A percentile compares a stretch with the other conserved stretches of the same genome.
These are phyloP conservation scores for Nannochloris sp. DNA, from an alignment of 139 green algal genomes.

Conservation along the genomic window DNA sequence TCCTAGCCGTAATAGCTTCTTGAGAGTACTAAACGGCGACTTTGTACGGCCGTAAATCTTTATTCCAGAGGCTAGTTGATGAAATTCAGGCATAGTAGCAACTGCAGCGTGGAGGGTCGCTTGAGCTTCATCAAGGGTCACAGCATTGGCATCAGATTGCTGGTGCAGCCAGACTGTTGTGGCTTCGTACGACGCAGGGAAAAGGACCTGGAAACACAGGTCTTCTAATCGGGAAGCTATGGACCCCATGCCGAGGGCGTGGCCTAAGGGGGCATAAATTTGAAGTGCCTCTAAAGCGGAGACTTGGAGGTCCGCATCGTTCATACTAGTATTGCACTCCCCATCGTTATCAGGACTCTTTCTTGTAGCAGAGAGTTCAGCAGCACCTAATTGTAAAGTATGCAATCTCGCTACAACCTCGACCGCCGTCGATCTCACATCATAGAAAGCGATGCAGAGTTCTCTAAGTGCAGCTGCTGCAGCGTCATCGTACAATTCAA, in stretches of 20 bases:
- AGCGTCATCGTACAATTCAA: constrained; percentile 76
- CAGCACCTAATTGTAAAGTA: constrained; percentile 47
- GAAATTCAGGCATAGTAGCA: constrained; percentile 41
- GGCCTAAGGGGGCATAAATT: constrained; percentile 76
- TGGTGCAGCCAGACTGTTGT: constrained; percentile 59
- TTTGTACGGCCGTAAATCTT: constrained; percentile 68
- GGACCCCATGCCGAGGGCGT: constrained; percentile 62
- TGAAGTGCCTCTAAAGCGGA: constrained; percentile 70
- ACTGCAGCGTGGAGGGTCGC: constrained; percentile 49
- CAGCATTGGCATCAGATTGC: constrained; percentile 35
- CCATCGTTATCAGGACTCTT: not conserved
- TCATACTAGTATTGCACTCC: not conserved
- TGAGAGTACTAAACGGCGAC: constrained; percentile 83
- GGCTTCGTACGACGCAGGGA: constrained; percentile 67
- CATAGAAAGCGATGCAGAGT: constrained; percentile 79
- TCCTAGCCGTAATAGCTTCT: constrained; percentile 83
- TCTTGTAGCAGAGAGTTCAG: not conserved
- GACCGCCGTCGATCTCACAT: constrained; percentile 69
- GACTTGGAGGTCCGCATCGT: not conserved
- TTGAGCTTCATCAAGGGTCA: constrained; percentile 41
- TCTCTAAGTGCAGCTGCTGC: constrained; percentile 68
- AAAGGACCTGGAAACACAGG: constrained; percentile 73
- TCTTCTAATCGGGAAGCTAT: constrained; percentile 63
- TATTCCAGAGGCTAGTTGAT: constrained; percentile 35
- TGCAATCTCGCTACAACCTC: constrained; percentile 74